These are phyloP conservation scores for Fusarium napiforme DNA, from an alignment of 2,329 filamentous ascomycete species.

Conservation along the genomic window DNA sequence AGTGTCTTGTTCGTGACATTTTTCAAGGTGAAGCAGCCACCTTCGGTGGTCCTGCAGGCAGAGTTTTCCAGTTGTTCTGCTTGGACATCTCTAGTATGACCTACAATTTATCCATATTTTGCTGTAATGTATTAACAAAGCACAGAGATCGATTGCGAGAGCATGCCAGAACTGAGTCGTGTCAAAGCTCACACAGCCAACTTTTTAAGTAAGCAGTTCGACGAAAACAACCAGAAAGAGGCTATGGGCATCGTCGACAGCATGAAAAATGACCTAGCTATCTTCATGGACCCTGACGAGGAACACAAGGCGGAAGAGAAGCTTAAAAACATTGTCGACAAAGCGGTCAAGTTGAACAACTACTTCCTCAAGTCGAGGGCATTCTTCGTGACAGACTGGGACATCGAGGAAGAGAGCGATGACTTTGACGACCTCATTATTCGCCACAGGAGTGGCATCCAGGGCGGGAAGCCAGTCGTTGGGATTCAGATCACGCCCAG, in stretches of 20 bases:
- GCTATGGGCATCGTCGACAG: background rate
- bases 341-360: conserved; percentile 7
- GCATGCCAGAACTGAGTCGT: conserved; percentile 17
- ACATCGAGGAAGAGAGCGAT: background rate
- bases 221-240: background rate
- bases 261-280: background rate
- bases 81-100: conserved; percentile 19
- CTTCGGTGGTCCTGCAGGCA: conserved; percentile 20
- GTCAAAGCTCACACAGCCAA: conserved; percentile 17
- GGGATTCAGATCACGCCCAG: conserved; percentile 24
- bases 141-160: background rate
- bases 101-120: background rate
- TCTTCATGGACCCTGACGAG: conserved; percentile 15
- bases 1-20: background rate
- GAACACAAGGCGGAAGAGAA: background rate
- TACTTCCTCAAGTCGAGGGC: conserved; percentile 23
- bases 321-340: background rate
- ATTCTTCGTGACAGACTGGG: conserved; percentile 8
- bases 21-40: conserved; percentile 3
- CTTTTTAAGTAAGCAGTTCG: background rate
- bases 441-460: background rate
- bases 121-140: background rate
- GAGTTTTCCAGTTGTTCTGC: conserved; percentile 21
- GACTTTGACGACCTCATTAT: conserved; percentile 1
- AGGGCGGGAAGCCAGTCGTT: background rate